Base-by-base conservation (phyloP, 2,329 filamentous ascomycete species). In the Tricladium varicosporioides region DNA sequence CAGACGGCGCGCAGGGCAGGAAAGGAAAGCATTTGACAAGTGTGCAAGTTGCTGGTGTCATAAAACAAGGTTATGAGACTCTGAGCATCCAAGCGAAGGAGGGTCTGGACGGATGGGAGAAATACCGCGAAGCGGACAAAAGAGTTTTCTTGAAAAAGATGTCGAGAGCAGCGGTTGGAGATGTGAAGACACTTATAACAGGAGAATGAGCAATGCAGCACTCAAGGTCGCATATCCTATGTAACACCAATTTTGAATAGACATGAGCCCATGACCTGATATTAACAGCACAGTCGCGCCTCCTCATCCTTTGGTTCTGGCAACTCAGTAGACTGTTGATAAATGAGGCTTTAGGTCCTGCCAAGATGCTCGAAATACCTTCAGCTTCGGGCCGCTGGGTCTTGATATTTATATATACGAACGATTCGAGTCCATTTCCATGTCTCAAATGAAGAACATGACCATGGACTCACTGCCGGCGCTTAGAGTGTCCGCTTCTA, bases 21-120 rank as follows among this genome's bases (percentile, higher is more conserved):
- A 79, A 73, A 63, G 81, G 83, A 59, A 88, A 85, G 66, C 85
- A 89, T 63, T 76, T 97, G 58, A 96, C 90, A 57, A 92, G 88
- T 40, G 80, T 84, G 50, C 89, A 97, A 71, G 92, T 99, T 42
- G 87, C 88, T 44, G 88, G 89, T 63, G 89, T 97, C 27, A 97
- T 99, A 73, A 96, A 96, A 75, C 89, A 95, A 72, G 94, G 94
- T 0, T 97, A 97, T 69, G 93, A 97, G 73, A 96, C 92, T 36
- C 74, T 99, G 67, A 93, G 89, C 61, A 95, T 99, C 54, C 90
- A 95, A 73, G 86, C 91, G 0, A 91, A 87, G 67, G 92, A 96
- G 69, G 92, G 90, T 0, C 72, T 96, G 64, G 92, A 93, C 71
- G 84, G 86, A 40, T 96, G 91, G 90, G 89, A 91, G 63, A 84